Percentiles rank a stretch among this genome's conserved stretches.
These are phyloP conservation scores for Phytophthora lateralis DNA, from an alignment of 352 stramenopile genomes.

Conservation along the genomic window DNA sequence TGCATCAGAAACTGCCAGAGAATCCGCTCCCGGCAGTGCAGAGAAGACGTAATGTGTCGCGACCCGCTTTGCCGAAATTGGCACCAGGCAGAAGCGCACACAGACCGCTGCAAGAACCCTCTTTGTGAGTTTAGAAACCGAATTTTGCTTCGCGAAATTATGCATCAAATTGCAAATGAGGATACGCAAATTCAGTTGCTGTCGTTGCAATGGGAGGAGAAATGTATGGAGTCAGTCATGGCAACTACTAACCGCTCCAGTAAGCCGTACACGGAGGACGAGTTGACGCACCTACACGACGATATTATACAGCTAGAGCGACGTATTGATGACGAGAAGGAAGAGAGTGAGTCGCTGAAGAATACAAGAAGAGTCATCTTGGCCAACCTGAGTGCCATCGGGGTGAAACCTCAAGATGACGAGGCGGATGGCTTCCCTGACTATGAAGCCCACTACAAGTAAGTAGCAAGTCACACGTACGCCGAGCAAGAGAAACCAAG, in stretches of 20 bases:
- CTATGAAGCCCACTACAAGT: constrained; percentile 47
- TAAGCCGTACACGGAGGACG: constrained; percentile 1
- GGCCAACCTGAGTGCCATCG: constrained; percentile 62
- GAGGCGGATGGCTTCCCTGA: constrained; percentile 51
- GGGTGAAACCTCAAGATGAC: constrained; percentile 55
- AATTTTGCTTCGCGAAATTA: constrained; percentile 64
- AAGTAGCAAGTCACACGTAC: neutral
- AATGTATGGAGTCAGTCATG: constrained; percentile 21
- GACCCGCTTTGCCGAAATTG: constrained; percentile 65
- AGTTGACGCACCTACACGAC: constrained; percentile 24
- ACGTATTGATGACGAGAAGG: constrained; percentile 49
- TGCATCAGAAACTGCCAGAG: constrained; percentile 51
- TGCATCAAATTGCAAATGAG: constrained; percentile 69
- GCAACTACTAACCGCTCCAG: constrained; percentile 6
- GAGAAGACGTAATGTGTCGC: constrained; percentile 42
- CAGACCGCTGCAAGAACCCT: constrained; percentile 53
- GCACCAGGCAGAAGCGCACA: constrained; percentile 71
- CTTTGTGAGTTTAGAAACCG: constrained; percentile 68
- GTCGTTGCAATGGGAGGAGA: constrained; percentile 32
- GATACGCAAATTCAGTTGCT: constrained; percentile 18
- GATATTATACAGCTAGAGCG: constrained; percentile 60
- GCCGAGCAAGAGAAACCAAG: neutral
- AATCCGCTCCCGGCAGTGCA: constrained; percentile 57
- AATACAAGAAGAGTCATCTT: constrained; percentile 46
- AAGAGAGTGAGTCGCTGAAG: constrained; percentile 45